Conservation (phyloP, 768 basidiomycete species). For the Lactarius indigo region DNA sequence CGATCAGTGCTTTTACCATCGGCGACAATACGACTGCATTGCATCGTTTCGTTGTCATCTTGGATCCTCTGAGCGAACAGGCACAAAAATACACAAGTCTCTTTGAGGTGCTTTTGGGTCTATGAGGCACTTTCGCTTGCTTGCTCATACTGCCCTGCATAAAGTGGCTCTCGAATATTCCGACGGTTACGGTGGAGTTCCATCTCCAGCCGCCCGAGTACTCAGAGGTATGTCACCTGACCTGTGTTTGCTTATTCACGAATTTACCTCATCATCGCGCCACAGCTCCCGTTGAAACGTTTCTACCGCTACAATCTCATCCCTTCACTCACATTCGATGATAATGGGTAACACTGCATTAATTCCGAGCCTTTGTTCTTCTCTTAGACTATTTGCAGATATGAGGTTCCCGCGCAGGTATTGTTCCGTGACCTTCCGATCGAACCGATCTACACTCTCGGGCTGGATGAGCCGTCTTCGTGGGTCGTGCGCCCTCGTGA, state of each 20-base stretch:
- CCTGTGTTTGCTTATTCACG: not conserved
- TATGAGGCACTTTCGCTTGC: not conserved
- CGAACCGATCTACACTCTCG: no score
- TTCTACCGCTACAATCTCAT: no score
- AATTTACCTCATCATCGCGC: not conserved
- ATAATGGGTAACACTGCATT: slow-evolving; percentile 54
- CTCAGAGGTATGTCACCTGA: slow-evolving; percentile 53
- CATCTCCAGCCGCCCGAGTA: slow-evolving; percentile 70
- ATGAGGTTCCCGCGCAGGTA: slow-evolving; percentile 55
- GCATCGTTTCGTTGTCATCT: slow-evolving; percentile 63
- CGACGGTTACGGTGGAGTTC: slow-evolving; percentile 67
- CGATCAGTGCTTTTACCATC: slow-evolving; percentile 56
- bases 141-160: slow-evolving; percentile 9
- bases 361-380: not conserved
- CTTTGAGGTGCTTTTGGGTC: slow-evolving; percentile 50
- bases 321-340: no score
- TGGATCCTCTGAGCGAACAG: slow-evolving; percentile 82
- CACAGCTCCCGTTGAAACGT: no score
- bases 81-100: slow-evolving; percentile 87
- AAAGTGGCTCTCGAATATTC: slow-evolving; percentile 65
- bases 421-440: slow-evolving; percentile 70
- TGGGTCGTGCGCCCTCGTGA: no score
- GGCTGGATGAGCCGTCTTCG: no score
- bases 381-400: slow-evolving; percentile 34
- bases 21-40: slow-evolving; percentile 70